A percentile compares a stretch with the other conserved stretches of the same genome.
Conservation (phyloP, 768 basidiomycete species). For the Kwoniella sp. region DNA sequence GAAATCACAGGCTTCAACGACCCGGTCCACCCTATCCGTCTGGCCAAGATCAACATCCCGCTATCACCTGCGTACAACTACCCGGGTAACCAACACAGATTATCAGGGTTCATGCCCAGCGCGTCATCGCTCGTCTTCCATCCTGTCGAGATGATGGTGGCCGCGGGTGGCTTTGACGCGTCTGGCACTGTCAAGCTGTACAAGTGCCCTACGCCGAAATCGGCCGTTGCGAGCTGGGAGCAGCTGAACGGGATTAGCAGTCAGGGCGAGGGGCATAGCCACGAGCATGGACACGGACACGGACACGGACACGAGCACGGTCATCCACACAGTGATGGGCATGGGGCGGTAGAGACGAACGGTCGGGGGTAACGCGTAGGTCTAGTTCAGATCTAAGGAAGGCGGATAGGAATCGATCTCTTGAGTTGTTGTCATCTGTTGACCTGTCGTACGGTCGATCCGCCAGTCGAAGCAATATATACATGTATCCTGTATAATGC, state of each 20-base stretch:
- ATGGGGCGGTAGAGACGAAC: not conserved
- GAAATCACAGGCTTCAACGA: slow-evolving; percentile 49
- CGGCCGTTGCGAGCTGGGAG: slow-evolving; percentile 14
- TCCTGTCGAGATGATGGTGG: slow-evolving; percentile 56
- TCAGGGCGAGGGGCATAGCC: not conserved
- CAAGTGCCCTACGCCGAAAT: slow-evolving; percentile 40
- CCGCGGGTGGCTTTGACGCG: slow-evolving; percentile 53
- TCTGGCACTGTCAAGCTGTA: slow-evolving; percentile 50
- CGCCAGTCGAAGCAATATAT: too few relatives aligned
- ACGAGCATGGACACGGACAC: not conserved
- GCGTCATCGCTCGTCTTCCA: slow-evolving; percentile 55
- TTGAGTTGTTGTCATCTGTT: not conserved
- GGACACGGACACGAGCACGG: not conserved
- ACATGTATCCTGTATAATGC: too few relatives aligned
- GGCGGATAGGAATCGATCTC: not conserved
- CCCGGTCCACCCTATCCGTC: slow-evolving; percentile 28
- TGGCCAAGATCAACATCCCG: slow-evolving; percentile 46
- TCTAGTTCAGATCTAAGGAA: not conserved
- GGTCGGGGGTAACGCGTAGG: not conserved
- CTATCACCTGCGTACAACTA: slow-evolving; percentile 29
- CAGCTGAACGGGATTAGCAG: slow-evolving; percentile 17
- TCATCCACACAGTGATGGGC: not conserved
- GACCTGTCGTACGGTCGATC: too few relatives aligned
- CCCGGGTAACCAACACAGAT: slow-evolving; percentile 14
- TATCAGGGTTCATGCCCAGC: slow-evolving; percentile 44